phyloP scores from a whole-genome alignment of 139 green algal species.

The Monoraphidium neglectum region DNA sequence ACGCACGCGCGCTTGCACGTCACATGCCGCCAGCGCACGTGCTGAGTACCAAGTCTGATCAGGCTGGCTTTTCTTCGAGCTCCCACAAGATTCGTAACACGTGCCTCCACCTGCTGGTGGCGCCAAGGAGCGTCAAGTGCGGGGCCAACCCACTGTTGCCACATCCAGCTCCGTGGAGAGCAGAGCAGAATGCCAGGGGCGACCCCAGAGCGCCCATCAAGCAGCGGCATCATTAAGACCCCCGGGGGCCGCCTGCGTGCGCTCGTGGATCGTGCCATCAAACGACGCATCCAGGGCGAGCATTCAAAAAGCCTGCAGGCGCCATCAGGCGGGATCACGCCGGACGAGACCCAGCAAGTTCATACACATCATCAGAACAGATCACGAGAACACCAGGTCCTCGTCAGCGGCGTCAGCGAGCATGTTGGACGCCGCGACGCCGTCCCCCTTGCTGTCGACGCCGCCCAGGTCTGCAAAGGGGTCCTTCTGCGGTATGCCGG shows the following conservation, averaged over 20 bases:
- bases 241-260: neutral
- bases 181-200: too few relatives aligned
- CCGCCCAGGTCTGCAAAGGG: conserved; percentile 13
- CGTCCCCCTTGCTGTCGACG: neutral
- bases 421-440: conserved; percentile 13
- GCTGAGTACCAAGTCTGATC: too few relatives aligned
- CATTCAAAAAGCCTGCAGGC: neutral
- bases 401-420: conserved; percentile 35
- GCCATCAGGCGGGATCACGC: neutral
- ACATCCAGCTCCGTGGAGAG: too few relatives aligned
- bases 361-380: neutral
- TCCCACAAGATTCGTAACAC: too few relatives aligned
- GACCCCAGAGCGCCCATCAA: too few relatives aligned
- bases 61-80: too few relatives aligned
- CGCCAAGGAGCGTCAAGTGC: too few relatives aligned
- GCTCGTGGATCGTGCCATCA: neutral
- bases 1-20: too few relatives aligned
- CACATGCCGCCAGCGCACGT: too few relatives aligned
- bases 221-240: too few relatives aligned
- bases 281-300: neutral
- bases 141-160: too few relatives aligned
- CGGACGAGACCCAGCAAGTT: neutral
- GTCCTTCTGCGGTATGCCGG: neutral
- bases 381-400: conserved; percentile 48
- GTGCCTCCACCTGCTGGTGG: too few relatives aligned